Evolutionary conservation across 805 yeast genomes (phyloP).

Genomic region (Candida krabiensis): DNA sequence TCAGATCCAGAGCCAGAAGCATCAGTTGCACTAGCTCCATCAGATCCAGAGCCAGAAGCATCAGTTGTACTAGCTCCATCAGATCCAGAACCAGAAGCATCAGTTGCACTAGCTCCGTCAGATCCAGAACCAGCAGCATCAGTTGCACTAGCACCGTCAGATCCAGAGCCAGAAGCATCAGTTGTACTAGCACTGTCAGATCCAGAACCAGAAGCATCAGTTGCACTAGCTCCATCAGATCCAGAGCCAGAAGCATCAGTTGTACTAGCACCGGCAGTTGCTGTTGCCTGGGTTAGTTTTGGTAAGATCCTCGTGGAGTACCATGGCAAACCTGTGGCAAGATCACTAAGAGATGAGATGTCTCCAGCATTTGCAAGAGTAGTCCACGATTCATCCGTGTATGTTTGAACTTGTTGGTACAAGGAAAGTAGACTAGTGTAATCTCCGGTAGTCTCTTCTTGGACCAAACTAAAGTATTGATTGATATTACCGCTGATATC

Average conservation of each 20-base stretch:
- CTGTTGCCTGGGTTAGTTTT: slow-evolving; percentile 17
- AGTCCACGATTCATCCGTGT: slow-evolving; percentile 46
- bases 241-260: slow-evolving; percentile 2
- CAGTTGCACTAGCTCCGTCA: slow-evolving; percentile 4
- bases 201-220: slow-evolving; percentile 5
- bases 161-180: slow-evolving; percentile 5
- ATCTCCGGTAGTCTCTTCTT: slow-evolving; percentile 27
- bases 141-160: slow-evolving; percentile 1
- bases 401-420: slow-evolving; percentile 36
- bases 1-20: too few relatives aligned
- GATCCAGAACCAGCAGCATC: slow-evolving; percentile 1
- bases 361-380: slow-evolving; percentile 33
- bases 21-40: too few relatives aligned
- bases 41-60: slow-evolving; percentile 4
- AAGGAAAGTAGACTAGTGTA: slow-evolving; percentile 33
- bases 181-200: slow-evolving; percentile 6
- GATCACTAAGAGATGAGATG: slow-evolving; percentile 20
- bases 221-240: slow-evolving; percentile 2
- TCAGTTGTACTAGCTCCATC: slow-evolving; percentile 1
- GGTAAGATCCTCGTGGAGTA: slow-evolving; percentile 31
- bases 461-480: slow-evolving; percentile 35
- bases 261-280: slow-evolving; percentile 6
- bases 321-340: slow-evolving; percentile 37
- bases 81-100: too few relatives aligned
- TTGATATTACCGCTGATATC: slow-evolving; percentile 35